These are phyloP conservation scores for Phytophthora idaei DNA, from an alignment of 352 stramenopile genomes.

Conservation along the genomic window DNA sequence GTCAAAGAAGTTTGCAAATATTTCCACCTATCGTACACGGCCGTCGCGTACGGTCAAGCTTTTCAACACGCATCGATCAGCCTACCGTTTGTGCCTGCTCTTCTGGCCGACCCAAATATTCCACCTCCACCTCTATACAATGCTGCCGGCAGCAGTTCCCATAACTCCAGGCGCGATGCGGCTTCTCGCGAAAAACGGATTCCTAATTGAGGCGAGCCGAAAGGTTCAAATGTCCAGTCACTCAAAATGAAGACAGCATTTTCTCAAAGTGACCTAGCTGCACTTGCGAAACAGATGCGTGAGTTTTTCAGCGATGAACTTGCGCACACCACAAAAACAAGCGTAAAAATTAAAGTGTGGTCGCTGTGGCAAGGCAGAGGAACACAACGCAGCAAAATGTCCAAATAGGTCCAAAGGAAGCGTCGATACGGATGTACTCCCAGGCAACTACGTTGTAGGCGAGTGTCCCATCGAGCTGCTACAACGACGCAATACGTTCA, in stretches of 20 bases:
- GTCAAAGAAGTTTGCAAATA: too few relatives aligned
- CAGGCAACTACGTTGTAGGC: background rate
- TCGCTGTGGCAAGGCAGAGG: background rate
- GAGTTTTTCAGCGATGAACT: background rate
- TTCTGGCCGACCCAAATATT: conserved; percentile 4
- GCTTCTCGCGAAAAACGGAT: conserved; percentile 11
- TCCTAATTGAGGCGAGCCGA: conserved; percentile 3
- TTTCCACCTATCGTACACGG: too few relatives aligned
- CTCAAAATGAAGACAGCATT: background rate
- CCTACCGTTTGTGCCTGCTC: conserved; percentile 4
- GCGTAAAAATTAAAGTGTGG: background rate
- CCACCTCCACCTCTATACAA: conserved; percentile 5
- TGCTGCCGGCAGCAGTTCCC: background rate
- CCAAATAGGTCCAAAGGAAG: background rate
- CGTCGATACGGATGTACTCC: background rate
- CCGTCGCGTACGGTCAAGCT: background rate
- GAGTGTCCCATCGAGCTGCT: background rate
- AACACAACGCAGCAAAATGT: background rate
- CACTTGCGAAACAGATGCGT: background rate
- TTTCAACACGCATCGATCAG: background rate
- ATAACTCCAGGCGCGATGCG: background rate
- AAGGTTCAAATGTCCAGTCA: background rate
- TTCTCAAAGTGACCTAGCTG: background rate
- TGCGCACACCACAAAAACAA: background rate
- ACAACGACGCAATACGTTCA: background rate